A percentile compares a stretch with the other conserved stretches of the same genome.
Evolutionary conservation across 352 stramenopile species (phyloP).

Genomic region (Globisporangium nagaii): DNA sequence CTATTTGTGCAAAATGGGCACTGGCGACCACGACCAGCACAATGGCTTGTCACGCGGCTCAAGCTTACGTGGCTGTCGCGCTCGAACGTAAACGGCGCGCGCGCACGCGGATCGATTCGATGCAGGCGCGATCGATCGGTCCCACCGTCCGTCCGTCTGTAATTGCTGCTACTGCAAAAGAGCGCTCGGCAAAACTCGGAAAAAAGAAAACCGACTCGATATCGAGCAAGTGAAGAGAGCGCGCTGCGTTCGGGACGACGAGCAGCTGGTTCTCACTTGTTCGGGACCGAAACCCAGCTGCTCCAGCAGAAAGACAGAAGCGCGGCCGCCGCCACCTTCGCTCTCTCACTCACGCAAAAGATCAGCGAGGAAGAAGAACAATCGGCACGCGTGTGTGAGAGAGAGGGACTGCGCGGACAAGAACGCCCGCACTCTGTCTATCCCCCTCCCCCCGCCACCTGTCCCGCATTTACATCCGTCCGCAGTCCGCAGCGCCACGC

Average conservation of each 20-base stretch:
- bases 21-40: neutral
- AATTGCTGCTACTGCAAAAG: neutral
- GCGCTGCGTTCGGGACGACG: neutral
- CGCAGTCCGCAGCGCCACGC: neutral
- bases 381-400: neutral
- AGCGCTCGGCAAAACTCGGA: constrained; percentile 1
- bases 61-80: neutral
- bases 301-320: constrained; percentile 2
- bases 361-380: constrained; percentile 10
- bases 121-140: neutral
- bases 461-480: neutral
- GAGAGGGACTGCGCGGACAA: constrained; percentile 1
- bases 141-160: neutral
- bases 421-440: neutral
- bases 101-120: neutral
- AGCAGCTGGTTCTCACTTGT: constrained; percentile 8
- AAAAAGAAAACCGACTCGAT: constrained; percentile 15
- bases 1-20: constrained; percentile 1
- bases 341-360: constrained; percentile 9
- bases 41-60: constrained; percentile 1
- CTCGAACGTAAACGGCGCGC: neutral
- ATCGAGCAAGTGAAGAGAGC: neutral
- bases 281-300: constrained; percentile 5
- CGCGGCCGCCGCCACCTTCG: neutral
- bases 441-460: neutral